These are phyloP conservation scores for Yarrowia bubula DNA, from an alignment of 805 yeast genomes.

Conservation along the genomic window DNA sequence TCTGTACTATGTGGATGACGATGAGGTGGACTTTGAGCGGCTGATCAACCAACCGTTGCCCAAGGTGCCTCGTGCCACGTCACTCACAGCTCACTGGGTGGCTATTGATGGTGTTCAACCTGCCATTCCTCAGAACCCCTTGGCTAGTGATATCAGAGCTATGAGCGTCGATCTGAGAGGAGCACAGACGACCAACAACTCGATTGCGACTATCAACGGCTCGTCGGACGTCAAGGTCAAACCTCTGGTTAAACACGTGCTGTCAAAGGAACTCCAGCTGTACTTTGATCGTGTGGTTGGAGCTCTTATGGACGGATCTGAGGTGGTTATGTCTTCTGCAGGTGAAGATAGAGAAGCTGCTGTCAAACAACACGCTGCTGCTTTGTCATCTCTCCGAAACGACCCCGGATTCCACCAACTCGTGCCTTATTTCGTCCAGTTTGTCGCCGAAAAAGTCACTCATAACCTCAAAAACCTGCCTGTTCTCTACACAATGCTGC, in stretches of 20 bases:
- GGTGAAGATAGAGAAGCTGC: not conserved
- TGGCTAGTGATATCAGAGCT: conserved; percentile 65
- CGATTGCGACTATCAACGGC: conserved; percentile 49
- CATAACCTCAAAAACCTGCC: conserved; percentile 73
- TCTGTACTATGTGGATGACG: conserved; percentile 83
- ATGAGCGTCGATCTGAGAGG: conserved; percentile 81
- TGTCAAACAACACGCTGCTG: conserved; percentile 38
- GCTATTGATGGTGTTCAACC: conserved; percentile 99
- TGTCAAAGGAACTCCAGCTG: conserved; percentile 89
- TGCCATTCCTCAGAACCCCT: conserved; percentile 93
- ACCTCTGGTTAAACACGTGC: conserved; percentile 91
- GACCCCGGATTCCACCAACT: conserved; percentile 97
- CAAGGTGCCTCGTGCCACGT: conserved; percentile 85
- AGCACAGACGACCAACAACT: conserved; percentile 61
- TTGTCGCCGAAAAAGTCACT: conserved; percentile 92
- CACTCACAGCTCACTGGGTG: conserved; percentile 90
- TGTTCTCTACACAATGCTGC: conserved; percentile 77
- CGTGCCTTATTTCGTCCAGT: conserved; percentile 94
- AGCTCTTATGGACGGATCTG: conserved; percentile 52
- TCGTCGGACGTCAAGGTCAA: conserved; percentile 57
- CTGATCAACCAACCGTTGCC: conserved; percentile 92
- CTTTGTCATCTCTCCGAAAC: conserved; percentile 75
- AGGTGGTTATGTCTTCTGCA: conserved; percentile 29
- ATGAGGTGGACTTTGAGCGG: conserved; percentile 91
- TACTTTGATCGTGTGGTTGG: conserved; percentile 88